Evolutionary conservation across 108 stramenopile genomes (phyloP), one percentile per base, ranked within the genome.

Genomic region (Cyclotella sp.): DNA sequence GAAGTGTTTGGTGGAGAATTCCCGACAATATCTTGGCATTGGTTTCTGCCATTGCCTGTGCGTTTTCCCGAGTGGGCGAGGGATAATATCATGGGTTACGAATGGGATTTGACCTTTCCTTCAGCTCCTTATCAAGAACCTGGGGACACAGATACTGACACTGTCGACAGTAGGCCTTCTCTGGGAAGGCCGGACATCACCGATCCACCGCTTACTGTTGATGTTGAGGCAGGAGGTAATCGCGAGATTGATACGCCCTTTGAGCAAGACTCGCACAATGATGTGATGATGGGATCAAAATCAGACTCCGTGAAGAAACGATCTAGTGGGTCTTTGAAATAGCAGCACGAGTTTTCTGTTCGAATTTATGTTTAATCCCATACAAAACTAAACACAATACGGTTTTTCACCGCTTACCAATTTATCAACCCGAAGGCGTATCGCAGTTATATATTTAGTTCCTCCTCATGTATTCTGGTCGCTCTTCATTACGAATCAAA

Each of bases 1-100:
- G 97, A 98, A 81, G 92, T 98, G 73, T 98, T 97, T 76, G 97
- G 97, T 14, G 95, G 92, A 3, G 78, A 82, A n/a, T 74, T 80
- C 27, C 88, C 90, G 9, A 67, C 82, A 9, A 69, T 90, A 18
- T 74, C 88, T 26, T 92, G 83, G 90, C 91, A 93, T 66, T 93
- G 91, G 91, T 91, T 90, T 57, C 30, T 91, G 12, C 91, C 94
- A 2, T 59, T 79, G 14, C 64, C 79, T 12, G 90, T 94, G 8
- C 60, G 72, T 60, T 95, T 91, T 79, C 94, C 94, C 9, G 66
- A 83, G 15, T 91, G 90, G 53, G 89, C 90, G 78, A 47, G 78
- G 41, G 91, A 89, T 54, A 91, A 89, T 54, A 88, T 95, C 4
- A 47, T 95, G 76, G 94, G 94, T 7, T 91, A 89, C 63, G 90